Base-by-base conservation (phyloP, 2,329 filamentous ascomycete genomes). In the Aureobasidium sp. region DNA sequence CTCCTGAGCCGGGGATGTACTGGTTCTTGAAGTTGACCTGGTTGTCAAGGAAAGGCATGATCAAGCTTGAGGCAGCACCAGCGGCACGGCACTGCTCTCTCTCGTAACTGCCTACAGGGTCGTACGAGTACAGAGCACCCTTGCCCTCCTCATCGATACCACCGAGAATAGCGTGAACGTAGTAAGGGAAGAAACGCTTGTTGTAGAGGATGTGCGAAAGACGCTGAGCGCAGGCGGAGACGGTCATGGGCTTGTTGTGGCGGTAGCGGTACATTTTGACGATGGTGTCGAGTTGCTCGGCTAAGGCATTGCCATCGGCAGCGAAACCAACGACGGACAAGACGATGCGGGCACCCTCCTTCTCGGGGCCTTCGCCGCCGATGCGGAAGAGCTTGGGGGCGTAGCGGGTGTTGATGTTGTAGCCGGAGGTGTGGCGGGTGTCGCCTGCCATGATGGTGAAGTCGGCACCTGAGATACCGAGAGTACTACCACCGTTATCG, bases 11-110 rank as follows among this genome's bases (percentile, higher is more conserved):
- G 12, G 93, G 92, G 62, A 94, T 82, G 74, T 96, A 96, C 81
- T 97, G 93, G 76, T 99, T 99, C 84, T 97, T 99, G 82, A 93
- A 93, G 80, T 97, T 97, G 81, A 99, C 94, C 79, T 99, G 95
- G 76, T 99, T 99, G 77, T 99, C 94, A 72, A 99, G 79, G 82
- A 99, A 99, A 1, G 94, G 94, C 90, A 97, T 99, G 78, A 99
- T 99, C 76, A 99, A 79, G 71, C 90, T 94, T 52, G 67, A 69
- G 60, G 91, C 88, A 15, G 94, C 92, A 70, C 94, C 94, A 46
- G 90, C 94, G 39, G 94, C 92, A 67, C 93, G 87, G 79, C 92
- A 97, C 79, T 96, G 90, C 79, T 99, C 94, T 67, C 94, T 83
- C 82, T 99, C 94, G 78, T 97, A 99, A 74, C 90, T 96, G 69